These are phyloP conservation scores for Trichoderma sp. DNA, from an alignment of 2,329 filamentous ascomycete genomes.

Conservation along the genomic window DNA sequence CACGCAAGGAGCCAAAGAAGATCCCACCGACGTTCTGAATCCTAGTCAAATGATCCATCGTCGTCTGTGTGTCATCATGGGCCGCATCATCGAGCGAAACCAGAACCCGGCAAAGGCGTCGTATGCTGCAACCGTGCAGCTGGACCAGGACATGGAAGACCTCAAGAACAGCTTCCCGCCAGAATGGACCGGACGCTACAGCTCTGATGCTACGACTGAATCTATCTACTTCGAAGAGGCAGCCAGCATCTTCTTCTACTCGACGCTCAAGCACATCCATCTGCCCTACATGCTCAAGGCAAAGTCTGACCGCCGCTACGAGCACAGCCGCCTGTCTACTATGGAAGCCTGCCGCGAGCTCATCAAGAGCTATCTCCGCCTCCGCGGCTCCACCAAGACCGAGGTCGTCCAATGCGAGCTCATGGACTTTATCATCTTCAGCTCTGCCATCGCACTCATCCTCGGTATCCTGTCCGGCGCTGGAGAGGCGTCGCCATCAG, in stretches of 20 bases:
- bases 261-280: slow-evolving; percentile 40
- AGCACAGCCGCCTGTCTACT: slow-evolving; percentile 37
- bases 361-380: slow-evolving; percentile 34
- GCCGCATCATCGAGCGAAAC: slow-evolving; percentile 16
- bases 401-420: slow-evolving; percentile 37
- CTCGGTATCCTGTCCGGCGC: slow-evolving; percentile 37
- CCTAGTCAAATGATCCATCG: background rate
- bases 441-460: slow-evolving; percentile 41
- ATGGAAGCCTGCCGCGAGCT: slow-evolving; percentile 42
- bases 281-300: slow-evolving; percentile 45
- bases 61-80: background rate
- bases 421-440: slow-evolving; percentile 47
- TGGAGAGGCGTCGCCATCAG: background rate
- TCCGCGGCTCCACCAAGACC: slow-evolving; percentile 25
- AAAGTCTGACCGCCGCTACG: slow-evolving; percentile 34
- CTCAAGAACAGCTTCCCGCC: slow-evolving; percentile 19
- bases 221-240: slow-evolving; percentile 27
- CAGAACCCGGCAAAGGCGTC: slow-evolving; percentile 17
- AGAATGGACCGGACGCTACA: slow-evolving; percentile 13
- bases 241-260: slow-evolving; percentile 39
- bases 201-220: background rate
- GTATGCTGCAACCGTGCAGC: slow-evolving; percentile 37
- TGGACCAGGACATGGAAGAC: slow-evolving; percentile 40
- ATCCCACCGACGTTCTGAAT: slow-evolving; percentile 10
- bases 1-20: background rate